These are phyloP conservation scores for Letharia columbiana DNA, from an alignment of 495 filamentous ascomycete species.

Conservation along the genomic window DNA sequence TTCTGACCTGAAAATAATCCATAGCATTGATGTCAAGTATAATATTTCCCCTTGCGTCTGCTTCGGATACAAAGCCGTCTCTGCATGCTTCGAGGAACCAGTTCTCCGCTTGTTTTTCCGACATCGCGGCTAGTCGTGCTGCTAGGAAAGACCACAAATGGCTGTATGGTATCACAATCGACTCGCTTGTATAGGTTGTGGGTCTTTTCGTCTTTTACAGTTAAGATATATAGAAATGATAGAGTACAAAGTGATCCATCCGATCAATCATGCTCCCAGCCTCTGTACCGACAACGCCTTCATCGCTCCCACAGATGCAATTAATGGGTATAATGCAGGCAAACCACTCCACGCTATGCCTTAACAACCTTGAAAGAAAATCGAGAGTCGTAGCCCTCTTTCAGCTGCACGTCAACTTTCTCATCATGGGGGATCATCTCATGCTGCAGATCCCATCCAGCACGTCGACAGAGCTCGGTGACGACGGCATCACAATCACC, in stretches of 20 bases:
- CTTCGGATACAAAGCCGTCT: too few species aligned
- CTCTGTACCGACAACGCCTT: not conserved
- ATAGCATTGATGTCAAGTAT: too few species aligned
- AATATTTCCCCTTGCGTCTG: too few species aligned
- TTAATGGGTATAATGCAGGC: constrained; percentile 11
- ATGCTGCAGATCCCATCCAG: constrained; percentile 82
- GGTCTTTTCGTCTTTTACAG: not conserved
- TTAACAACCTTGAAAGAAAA: constrained; percentile 49
- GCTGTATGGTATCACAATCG: too few species aligned
- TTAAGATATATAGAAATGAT: not conserved
- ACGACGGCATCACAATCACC: constrained; percentile 92
- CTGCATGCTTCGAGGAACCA: too few species aligned
- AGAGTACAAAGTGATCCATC: not conserved
- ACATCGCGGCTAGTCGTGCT: too few species aligned
- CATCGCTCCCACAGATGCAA: not conserved
- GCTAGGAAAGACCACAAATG: too few species aligned
- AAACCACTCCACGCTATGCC: constrained; percentile 17
- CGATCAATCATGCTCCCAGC: not conserved
- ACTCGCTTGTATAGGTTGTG: too few species aligned
- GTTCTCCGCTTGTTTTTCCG: too few species aligned
- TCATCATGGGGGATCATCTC: constrained; percentile 70
- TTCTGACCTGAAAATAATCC: too few species aligned
- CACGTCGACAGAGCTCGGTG: constrained; percentile 74
- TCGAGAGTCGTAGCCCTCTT: constrained; percentile 58
- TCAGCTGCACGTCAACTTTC: constrained; percentile 46